Evolutionary conservation across 2,329 filamentous ascomycete genomes (phyloP), one percentile per base, ranked within the genome.

Genomic region (Aureobasidium sp.): DNA sequence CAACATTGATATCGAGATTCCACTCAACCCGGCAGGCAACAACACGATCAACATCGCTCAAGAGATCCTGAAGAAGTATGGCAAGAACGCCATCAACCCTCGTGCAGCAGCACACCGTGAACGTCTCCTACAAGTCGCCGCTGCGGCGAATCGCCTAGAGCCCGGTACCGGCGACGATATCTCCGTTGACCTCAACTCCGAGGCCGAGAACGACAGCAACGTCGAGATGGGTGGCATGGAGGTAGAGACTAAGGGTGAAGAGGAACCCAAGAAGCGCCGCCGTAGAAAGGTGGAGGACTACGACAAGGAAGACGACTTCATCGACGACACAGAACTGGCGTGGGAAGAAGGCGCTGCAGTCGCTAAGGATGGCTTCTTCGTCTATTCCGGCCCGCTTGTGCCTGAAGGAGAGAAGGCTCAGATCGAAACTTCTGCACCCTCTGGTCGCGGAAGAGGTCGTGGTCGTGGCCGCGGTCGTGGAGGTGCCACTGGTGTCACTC

Each of bases 341-440:
- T 97, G 93, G 93, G 90, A 97, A 74, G 90, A 95, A 69, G 89
- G 95, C 71, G 93, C 93, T 7, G 91, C 93, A 4, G 92, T 94
- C 49, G 93, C 90, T 66, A 90, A 93, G 67, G 94, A 97, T 71
- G 94, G 94, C 1, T 99, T 97, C 77, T 99, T 97, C 71, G 94
- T 99, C 1, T 99, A 96, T 74, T 95, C 90, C 63, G 94, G 94
- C 3, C 93, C 93, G 9, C 78, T 99, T 49, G 83, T 97, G 23
- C 88, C 88, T 5, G 91, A 95, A 74, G 89, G 87, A 23, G 88
- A 95, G 75, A 93, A 94, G 74, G 78, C 84, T 42, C 75, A 80
- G 60, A 78, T 85, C 53, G 84, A 87, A 69, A 79, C 81, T 19
- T 46, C 61, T 9, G 42, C 57, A 15, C 55, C 61, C 4, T 60